Base-by-base conservation (phyloP, 768 basidiomycete species). In the Russula vinacea region DNA sequence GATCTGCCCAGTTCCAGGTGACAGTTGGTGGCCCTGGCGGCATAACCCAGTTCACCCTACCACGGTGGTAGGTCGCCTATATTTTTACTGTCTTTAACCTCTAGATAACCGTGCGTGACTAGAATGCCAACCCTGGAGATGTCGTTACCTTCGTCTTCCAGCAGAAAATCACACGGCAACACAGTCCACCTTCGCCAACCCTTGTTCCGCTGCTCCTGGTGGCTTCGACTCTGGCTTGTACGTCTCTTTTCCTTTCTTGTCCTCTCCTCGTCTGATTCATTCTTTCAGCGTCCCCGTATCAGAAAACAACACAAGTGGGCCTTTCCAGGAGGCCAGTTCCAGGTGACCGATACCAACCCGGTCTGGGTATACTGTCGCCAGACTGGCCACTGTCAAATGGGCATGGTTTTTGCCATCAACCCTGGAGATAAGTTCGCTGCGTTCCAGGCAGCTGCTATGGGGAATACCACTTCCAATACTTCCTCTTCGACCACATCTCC, bases 391-490 rank as follows among this genome's bases (percentile, higher is more conserved):
- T 87, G 86, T 62, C 77, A 78, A 47, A 72, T 76, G 55, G 84
- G 85, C 17, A 88, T 87, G 86, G 86, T 87, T 35, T 85, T 86
- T 71, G 82, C 84, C 29, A 74, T 87, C 68, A 88, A 88, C 70
- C 81, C 85, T 3, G 83, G 80, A 17, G 73, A 76, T 73, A 75
- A 83, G 26, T 80, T 86, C 64, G 71, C 76, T 5, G 79, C 80
- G 4, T 87, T 87, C 79, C 77, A 83, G 70, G 76, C 80, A 22
- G 79, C 79, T 22, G 85, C 84, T 13, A 78, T 75, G 53, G 81
- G 73, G 16, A 69, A 62, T 39, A 35, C 56, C 6, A 67, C 74
- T 19, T 60, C 70, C 35, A 17, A 57, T 8, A 11, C 53, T 65
- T 0, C 49, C 66, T 8, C 71, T 26, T 33, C 72, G 0, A 50